These are phyloP conservation scores for Sporothrix pallida DNA, from an alignment of 2,329 filamentous ascomycete genomes.

Conservation along the genomic window DNA sequence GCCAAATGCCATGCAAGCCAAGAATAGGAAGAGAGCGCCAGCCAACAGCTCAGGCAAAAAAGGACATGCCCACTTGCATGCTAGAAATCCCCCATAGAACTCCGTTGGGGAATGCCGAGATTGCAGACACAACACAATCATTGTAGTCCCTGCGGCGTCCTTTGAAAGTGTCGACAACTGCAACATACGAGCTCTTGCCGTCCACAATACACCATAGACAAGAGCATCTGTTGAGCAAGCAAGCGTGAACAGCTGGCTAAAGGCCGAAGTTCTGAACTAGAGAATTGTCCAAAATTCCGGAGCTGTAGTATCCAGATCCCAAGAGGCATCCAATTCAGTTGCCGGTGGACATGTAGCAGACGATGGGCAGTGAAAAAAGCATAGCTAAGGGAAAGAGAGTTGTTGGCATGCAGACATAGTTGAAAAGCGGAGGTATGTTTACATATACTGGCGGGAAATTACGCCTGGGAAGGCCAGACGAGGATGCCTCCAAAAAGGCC, in stretches of 20 bases:
- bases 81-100: constrained; percentile 44
- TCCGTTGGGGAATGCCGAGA: constrained; percentile 50
- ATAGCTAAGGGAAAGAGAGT: constrained; percentile 29
- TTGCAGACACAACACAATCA: constrained; percentile 47
- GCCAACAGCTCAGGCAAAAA: constrained; percentile 56
- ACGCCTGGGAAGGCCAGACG: constrained; percentile 44
- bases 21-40: constrained; percentile 53
- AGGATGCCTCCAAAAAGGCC: constrained; percentile 43
- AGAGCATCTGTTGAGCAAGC: constrained; percentile 45
- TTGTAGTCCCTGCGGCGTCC: constrained; percentile 33
- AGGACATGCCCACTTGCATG: constrained; percentile 46
- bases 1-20: constrained; percentile 44
- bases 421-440: not conserved
- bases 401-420: not conserved
- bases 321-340: constrained; percentile 44
- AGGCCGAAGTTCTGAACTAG: too few species aligned
- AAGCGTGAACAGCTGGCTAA: constrained; percentile 29
- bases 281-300: constrained; percentile 43
- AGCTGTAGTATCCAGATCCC: constrained; percentile 51
- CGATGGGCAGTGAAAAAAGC: constrained; percentile 39
- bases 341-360: constrained; percentile 44
- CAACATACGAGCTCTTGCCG: constrained; percentile 52
- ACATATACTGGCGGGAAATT: constrained; percentile 40
- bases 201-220: constrained; percentile 43
- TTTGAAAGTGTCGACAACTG: constrained; percentile 51